These are phyloP conservation scores for Pichia terricola DNA, from an alignment of 1,139 yeast genomes.

Conservation along the genomic window DNA sequence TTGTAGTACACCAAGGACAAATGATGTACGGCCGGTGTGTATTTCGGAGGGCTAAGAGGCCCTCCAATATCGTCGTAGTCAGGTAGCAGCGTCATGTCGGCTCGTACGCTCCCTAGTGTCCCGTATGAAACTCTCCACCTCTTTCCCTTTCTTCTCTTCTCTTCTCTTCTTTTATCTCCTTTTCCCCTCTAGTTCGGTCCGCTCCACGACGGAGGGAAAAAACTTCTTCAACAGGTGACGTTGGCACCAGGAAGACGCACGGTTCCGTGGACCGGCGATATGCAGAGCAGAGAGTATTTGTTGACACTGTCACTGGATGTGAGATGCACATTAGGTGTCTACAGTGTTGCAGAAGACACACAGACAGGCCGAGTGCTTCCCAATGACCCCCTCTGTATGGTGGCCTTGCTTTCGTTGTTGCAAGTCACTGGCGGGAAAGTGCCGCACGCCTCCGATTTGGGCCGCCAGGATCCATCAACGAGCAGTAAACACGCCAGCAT, in stretches of 20 bases:
- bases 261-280: not conserved
- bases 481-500: constrained; percentile 12
- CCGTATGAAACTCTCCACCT: too few relatives aligned
- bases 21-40: constrained; percentile 14
- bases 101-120: too few relatives aligned
- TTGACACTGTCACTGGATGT: not conserved
- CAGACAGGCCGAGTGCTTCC: constrained; percentile 25
- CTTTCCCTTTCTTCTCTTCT: too few relatives aligned
- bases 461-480: too few relatives aligned
- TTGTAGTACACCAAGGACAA: constrained; percentile 10
- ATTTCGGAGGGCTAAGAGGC: constrained; percentile 10
- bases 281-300: not conserved
- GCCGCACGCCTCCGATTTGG: not conserved
- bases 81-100: too few relatives aligned
- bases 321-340: constrained; percentile 31
- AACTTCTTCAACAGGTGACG: too few relatives aligned
- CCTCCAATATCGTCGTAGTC: not conserved
- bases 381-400: constrained; percentile 36
- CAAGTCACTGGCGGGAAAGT: not conserved
- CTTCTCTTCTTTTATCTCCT: too few relatives aligned
- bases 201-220: too few relatives aligned
- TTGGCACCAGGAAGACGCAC: not conserved
- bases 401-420: constrained; percentile 3
- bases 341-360: constrained; percentile 24
- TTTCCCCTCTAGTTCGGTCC: too few relatives aligned